phyloP scores from a whole-genome alignment of 2,329 filamentous ascomycete genomes.

The Aspergillus sojae region DNA sequence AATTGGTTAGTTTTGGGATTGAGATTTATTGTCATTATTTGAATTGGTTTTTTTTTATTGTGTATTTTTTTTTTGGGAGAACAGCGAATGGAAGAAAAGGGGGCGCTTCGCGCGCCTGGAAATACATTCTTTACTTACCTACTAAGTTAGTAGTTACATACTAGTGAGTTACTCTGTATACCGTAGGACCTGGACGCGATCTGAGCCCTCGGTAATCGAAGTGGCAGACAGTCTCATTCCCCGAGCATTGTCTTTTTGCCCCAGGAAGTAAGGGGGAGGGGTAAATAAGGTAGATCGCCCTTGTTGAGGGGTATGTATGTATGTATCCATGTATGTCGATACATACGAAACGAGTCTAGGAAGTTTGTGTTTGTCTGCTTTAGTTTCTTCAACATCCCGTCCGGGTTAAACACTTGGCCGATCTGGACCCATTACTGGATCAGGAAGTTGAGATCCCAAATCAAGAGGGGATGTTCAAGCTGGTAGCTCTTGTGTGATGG shows the following conservation, averaged over 20 bases:
- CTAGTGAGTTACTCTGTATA: background rate
- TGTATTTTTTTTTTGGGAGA: no score
- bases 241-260: background rate
- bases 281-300: conserved; percentile 1
- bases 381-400: background rate
- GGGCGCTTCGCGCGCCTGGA: background rate
- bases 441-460: background rate
- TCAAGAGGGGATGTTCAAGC: background rate
- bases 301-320: conserved; percentile 1
- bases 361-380: background rate
- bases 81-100: background rate
- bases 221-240: background rate
- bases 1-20: background rate
- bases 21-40: background rate
- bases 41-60: background rate
- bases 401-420: background rate
- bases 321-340: background rate
- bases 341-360: background rate
- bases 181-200: background rate
- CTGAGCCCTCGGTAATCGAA: background rate
- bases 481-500: background rate
- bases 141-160: background rate
- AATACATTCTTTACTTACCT: background rate
- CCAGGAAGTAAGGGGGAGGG: conserved; percentile 6
- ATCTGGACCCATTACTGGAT: background rate